A percentile compares a stretch with the other conserved stretches of the same genome.
Evolutionary conservation across 768 basidiomycete genomes (phyloP).

Genomic region (Scleroderma citrinum): DNA sequence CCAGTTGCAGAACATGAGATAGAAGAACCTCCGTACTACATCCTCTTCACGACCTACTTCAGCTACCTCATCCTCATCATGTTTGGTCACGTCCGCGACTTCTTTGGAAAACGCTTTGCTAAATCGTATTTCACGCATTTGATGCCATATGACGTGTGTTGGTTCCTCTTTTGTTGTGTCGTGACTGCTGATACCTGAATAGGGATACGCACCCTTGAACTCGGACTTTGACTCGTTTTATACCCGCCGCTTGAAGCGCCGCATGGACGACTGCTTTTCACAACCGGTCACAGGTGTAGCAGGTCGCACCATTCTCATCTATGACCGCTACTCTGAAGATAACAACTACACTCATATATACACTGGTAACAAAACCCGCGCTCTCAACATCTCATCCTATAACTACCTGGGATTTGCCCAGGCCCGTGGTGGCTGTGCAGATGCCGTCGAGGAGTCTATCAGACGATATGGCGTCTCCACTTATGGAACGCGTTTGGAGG

Average conservation of each 20-base stretch:
- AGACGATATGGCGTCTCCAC: constrained; percentile 75
- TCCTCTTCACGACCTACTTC: constrained; percentile 87
- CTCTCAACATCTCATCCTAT: constrained; percentile 95
- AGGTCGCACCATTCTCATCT: constrained; percentile 82
- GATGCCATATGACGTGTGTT: constrained; percentile 72
- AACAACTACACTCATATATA: constrained; percentile 72
- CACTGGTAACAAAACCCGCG: constrained; percentile 78
- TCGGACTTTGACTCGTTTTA: constrained; percentile 99
- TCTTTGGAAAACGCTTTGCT: constrained; percentile 80
- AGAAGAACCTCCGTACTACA: constrained; percentile 88
- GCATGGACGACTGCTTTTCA: constrained; percentile 94
- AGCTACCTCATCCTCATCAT: constrained; percentile 90
- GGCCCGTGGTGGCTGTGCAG: constrained; percentile 87
- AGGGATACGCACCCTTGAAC: constrained; percentile 96
- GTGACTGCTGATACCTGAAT: constrained; percentile 8
- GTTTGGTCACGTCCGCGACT: constrained; percentile 92
- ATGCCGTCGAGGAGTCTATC: constrained; percentile 84
- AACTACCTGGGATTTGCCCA: constrained; percentile 99
- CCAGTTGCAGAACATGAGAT: constrained; percentile 52
- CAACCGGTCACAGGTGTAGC: constrained; percentile 93
- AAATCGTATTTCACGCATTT: constrained; percentile 72
- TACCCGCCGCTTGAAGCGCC: constrained; percentile 89
- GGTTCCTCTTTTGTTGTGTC: not conserved
- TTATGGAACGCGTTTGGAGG: constrained; percentile 74
- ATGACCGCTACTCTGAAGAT: constrained; percentile 80